Base-by-base conservation (phyloP, 257 asterid species). In the Datura wrightii region DNA sequence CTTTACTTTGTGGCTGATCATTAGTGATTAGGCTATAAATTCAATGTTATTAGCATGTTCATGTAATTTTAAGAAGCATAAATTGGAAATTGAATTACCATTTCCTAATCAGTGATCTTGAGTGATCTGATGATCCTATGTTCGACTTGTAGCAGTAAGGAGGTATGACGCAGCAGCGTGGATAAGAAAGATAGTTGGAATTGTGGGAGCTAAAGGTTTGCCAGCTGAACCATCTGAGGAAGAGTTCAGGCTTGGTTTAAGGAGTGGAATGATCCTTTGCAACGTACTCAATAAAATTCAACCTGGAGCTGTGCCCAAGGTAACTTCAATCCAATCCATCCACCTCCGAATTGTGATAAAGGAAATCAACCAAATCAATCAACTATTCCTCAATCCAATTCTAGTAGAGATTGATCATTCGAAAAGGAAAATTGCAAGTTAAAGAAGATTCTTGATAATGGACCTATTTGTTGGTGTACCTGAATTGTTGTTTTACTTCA, bases 221-320 rank as follows among this genome's bases (percentile, higher is more conserved):
- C 99, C 99, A 0, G 92, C 97, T 1, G 99, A 97, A 88, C 99
- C 99, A 84, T 94, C 99, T 10, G 99, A 97, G 89, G 99, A 95
- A 83, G 99, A 95, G 84, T 94, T 97, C 85, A 90, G 99, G 87
- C 88, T 95, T 80, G 99, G 96, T 31, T 90, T 97, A 66, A 92
- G 99, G 84, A 97, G 98, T 86, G 99, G 99, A 69, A 95, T 97
- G 53, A 90, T 97, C 82, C 99, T 97, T 24, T 97, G 99, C 90
- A 94, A 89, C 88, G 97, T 84, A 24, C 93, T 97, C 34, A 97
- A 97, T 83, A 95, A 92, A 89, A 88, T 97, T 89, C 97, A 94
- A 83, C 93, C 94, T 18, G 99, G 99, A 74, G 94, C 97, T 71
- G 97, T 97, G 84, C 91, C 89, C 71, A 97, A 95, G 97, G 99